A percentile compares a stretch with the other conserved stretches of the same genome.
Conservation (phyloP, 352 stramenopile genomes). For the Phytophthora agathidicida region DNA sequence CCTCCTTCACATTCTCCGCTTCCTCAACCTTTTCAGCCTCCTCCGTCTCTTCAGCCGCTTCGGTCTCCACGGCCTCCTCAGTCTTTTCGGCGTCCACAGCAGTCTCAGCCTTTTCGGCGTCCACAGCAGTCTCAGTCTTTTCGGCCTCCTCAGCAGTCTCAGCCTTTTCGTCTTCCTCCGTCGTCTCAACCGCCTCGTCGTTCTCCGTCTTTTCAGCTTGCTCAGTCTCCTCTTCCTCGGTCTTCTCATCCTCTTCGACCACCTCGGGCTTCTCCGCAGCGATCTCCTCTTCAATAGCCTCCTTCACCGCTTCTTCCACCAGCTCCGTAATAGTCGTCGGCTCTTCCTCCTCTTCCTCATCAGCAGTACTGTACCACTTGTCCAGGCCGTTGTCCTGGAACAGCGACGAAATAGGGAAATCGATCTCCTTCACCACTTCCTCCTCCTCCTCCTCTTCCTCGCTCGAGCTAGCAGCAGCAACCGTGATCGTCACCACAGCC, state of each 20-base stretch:
- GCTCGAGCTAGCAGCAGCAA: conserved; percentile 38
- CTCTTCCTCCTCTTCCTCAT: conserved; percentile 50
- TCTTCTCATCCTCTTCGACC: conserved; percentile 7
- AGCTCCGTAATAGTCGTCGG: conserved; percentile 41
- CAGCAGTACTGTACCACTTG: conserved; percentile 69
- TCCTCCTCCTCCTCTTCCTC: conserved; percentile 59
- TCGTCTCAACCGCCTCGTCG: conserved; percentile 3
- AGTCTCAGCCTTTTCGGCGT: conserved; percentile 2
- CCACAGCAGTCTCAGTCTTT: conserved; percentile 12
- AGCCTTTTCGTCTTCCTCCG: conserved; percentile 18
- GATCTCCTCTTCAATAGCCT: conserved; percentile 22
- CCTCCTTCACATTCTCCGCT: conserved; percentile 26
- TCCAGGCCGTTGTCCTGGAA: conserved; percentile 69
- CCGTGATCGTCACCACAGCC: conserved; percentile 74
- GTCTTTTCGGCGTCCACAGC: conserved; percentile 5
- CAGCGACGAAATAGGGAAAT: conserved; percentile 76
- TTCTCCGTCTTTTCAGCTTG: conserved; percentile 1
- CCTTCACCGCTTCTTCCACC: conserved; percentile 27
- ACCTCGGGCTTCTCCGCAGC: conserved; percentile 21
- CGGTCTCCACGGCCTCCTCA: conserved; percentile 8
- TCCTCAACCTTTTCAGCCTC: conserved; percentile 25
- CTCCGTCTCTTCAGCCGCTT: conserved; percentile 17
- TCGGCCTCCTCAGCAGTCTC: conserved; percentile 7
- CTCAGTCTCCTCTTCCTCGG: conserved; percentile 20
- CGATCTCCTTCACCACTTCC: conserved; percentile 78